Base-by-base conservation (phyloP, 1,139 yeast genomes). In the Arxiozyma heterogenica region DNA sequence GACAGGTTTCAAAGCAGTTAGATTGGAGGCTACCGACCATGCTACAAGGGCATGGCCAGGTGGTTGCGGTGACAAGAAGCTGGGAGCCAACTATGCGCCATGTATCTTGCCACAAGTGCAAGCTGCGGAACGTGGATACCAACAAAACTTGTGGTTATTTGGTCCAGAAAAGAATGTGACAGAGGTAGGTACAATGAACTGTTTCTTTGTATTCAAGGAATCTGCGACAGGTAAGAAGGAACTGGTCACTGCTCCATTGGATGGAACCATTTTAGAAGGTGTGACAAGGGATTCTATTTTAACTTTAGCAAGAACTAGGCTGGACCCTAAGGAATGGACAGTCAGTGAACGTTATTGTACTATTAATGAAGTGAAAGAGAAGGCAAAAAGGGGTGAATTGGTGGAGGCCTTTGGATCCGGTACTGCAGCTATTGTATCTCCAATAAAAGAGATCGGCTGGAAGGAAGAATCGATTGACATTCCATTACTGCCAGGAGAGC, bases 1-100 rank as follows among this genome's bases (percentile, higher is more conserved):
- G 64, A 83, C 95, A 18, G 96, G 96, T 9, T 91, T 91, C 82
- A 89, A 90, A 73, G 96, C 98, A 41, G 96, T 93, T 51, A 78
- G 83, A 55, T 77, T 93, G 58, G 96, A 91, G 75, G 98, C 98
- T 61, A 89, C 96, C 41, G 95, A 88, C 68, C 83, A 87, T 63
- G 95, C 95, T 50, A 93, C 91, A 27, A 85, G 98, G 75, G 97
- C 98, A 18, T 93, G 98, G 98, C 98, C 98, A 65, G 96, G 96
- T 66, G 98, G 98, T 70, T 90, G 84, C 60, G 98, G 98, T 72
- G 84, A 90, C 78, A 84, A 82, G 73, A 93, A 93, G 75, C 81
- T 93, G 65, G 98, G 98, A 71, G 98, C 96, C 57, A 93, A 93
- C 75, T 93, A 93, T 69, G 98, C 97, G 47, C 96, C 98, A 54